These are phyloP conservation scores for Bigelowiella natans DNA, from an alignment of 78 protist genomes.

Conservation along the genomic window DNA sequence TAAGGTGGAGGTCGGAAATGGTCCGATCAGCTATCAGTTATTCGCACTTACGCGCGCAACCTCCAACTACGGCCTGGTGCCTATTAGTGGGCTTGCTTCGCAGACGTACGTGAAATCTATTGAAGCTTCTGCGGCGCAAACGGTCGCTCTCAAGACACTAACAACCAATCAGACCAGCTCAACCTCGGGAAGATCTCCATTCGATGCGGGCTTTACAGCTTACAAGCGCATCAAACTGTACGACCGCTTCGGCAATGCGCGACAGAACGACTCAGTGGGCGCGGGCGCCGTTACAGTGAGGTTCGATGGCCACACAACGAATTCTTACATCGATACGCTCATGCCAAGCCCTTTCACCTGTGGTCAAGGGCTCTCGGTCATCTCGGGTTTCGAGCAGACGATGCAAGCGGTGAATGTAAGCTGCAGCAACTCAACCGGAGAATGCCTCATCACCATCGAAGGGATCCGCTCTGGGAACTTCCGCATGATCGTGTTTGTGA, in stretches of 20 bases:
- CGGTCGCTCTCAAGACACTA: too few species aligned
- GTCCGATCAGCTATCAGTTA: too few species aligned
- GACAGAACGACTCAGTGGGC: background rate
- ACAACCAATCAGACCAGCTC: too few species aligned
- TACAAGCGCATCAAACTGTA: background rate
- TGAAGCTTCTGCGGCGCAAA: too few species aligned
- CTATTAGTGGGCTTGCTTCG: too few species aligned
- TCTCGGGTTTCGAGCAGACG: too few species aligned
- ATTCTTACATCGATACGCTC: background rate
- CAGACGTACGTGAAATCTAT: too few species aligned
- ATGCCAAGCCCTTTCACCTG: background rate
- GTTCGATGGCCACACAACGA: background rate
- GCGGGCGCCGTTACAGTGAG: background rate
- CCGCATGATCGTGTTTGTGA: background rate
- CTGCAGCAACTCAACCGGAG: background rate
- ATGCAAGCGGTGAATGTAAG: background rate
- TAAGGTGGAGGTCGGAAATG: too few species aligned
- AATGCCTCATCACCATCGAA: background rate
- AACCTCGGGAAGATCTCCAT: too few species aligned
- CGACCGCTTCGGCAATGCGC: background rate
- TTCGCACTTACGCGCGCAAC: too few species aligned
- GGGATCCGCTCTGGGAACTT: background rate
- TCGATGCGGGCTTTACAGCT: background rate
- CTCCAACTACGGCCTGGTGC: too few species aligned
- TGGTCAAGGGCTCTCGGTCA: background rate